Conservation (phyloP, 202 grass and related monocot genomes). For the Eragrostis tef region DNA sequence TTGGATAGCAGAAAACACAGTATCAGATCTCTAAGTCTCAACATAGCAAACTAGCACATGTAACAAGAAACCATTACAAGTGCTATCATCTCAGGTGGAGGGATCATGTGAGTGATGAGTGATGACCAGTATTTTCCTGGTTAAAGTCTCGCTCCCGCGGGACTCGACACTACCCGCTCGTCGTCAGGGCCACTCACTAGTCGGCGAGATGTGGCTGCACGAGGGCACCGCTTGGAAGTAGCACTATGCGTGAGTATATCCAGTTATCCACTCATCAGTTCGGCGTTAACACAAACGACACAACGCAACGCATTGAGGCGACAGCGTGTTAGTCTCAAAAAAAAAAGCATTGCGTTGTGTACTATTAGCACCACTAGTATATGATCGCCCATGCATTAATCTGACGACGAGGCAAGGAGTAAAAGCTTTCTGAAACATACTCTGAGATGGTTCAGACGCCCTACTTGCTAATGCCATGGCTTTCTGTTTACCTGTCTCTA, state of each 20-base stretch:
- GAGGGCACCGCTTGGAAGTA: neutral
- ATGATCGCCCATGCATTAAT: too few species aligned
- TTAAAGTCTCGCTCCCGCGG: neutral
- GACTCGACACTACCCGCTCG: neutral
- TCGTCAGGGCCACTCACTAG: neutral
- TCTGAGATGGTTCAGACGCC: neutral
- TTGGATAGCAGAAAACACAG: too few species aligned
- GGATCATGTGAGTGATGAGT: neutral
- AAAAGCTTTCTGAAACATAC: neutral
- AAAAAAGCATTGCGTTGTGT: too few species aligned
- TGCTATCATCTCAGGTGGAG: neutral
- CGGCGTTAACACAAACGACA: neutral
- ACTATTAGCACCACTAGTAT: too few species aligned
- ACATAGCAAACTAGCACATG: too few species aligned
- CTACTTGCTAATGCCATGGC: neutral
- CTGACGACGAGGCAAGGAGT: neutral
- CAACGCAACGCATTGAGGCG: neutral
- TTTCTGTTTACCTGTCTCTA: too few species aligned
- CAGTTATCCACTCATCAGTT: neutral
- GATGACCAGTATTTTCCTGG: neutral
- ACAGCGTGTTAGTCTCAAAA: too few species aligned
- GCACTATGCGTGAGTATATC: neutral
- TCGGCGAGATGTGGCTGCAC: neutral
- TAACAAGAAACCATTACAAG: too few species aligned
- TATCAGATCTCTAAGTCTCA: too few species aligned